Percentiles rank a stretch among this genome's conserved stretches.
Evolutionary conservation across 2,329 filamentous ascomycete genomes (phyloP).

Genomic region (Zopfia rhizophila): DNA sequence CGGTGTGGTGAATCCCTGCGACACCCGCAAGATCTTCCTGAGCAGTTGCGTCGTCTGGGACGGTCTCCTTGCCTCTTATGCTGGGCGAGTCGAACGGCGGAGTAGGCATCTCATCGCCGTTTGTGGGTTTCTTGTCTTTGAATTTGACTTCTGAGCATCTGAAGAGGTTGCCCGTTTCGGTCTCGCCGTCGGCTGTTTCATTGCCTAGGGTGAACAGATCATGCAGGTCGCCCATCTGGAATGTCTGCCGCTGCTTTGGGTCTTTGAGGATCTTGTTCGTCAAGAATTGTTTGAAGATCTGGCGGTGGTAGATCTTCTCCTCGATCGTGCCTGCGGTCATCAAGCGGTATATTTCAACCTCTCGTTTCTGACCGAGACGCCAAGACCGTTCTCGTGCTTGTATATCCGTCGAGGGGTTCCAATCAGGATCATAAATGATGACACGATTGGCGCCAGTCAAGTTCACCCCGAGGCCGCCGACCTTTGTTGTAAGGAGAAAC

Average conservation of each 20-base stretch:
- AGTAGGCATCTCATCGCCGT: slow-evolving; percentile 36
- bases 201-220: slow-evolving; percentile 87
- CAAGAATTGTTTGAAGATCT: slow-evolving; percentile 98
- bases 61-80: slow-evolving; percentile 25
- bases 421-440: slow-evolving; percentile 98
- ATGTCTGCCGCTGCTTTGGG: slow-evolving; percentile 90
- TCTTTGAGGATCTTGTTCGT: slow-evolving; percentile 96
- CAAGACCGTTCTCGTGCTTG: slow-evolving; percentile 96
- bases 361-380: slow-evolving; percentile 92
- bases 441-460: slow-evolving; percentile 94
- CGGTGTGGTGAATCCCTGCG: slow-evolving; percentile 55
- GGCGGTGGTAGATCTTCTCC: slow-evolving; percentile 98
- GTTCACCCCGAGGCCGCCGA: slow-evolving; percentile 93
- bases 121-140: slow-evolving; percentile 48
- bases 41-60: slow-evolving; percentile 33
- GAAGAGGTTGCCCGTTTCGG: slow-evolving; percentile 88
- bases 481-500: slow-evolving; percentile 94
- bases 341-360: slow-evolving; percentile 96
- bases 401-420: slow-evolving; percentile 96
- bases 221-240: slow-evolving; percentile 88
- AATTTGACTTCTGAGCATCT: slow-evolving; percentile 84
- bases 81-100: slow-evolving; percentile 36
- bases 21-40: slow-evolving; percentile 47
- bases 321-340: slow-evolving; percentile 99
- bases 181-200: slow-evolving; percentile 70